phyloP scores from a whole-genome alignment of 768 basidiomycete genomes.

The Termitomyces titanicus region DNA sequence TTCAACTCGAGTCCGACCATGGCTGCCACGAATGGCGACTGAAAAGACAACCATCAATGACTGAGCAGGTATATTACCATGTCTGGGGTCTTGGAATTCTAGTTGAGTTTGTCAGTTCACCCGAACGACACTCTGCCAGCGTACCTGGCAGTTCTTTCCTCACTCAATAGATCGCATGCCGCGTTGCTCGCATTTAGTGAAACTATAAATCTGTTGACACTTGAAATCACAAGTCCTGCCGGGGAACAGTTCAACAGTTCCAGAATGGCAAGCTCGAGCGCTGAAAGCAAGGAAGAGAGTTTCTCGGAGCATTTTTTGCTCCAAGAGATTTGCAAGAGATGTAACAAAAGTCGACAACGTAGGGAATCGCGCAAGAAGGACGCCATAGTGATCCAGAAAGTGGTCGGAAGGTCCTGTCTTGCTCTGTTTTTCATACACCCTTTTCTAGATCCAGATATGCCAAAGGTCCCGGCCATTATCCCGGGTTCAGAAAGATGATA shows the following conservation, averaged over 20 bases:
- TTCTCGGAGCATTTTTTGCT: background rate
- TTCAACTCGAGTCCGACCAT: background rate
- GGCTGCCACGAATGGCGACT: background rate
- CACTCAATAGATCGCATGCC: constrained; percentile 4
- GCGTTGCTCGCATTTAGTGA: background rate
- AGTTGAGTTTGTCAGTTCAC: constrained; percentile 10
- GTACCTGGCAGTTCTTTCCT: constrained; percentile 14
- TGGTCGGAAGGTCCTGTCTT: background rate
- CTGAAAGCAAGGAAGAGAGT: background rate
- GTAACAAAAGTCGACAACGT: background rate
- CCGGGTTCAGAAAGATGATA: too few relatives aligned
- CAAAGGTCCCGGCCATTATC: background rate
- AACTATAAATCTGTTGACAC: too few relatives aligned
- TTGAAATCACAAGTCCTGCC: background rate
- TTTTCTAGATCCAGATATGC: background rate
- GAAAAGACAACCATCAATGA: background rate
- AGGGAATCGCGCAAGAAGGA: background rate
- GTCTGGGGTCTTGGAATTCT: constrained; percentile 12
- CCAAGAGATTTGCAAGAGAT: too few relatives aligned
- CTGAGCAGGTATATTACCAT: background rate
- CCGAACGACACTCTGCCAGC: constrained; percentile 9
- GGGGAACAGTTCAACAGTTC: background rate
- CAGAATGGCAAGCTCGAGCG: background rate
- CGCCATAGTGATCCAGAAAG: background rate
- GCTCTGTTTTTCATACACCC: background rate